Evolutionary conservation across 345 rosid species (phyloP).

Genomic region (Erysimum cheiranthoides): DNA sequence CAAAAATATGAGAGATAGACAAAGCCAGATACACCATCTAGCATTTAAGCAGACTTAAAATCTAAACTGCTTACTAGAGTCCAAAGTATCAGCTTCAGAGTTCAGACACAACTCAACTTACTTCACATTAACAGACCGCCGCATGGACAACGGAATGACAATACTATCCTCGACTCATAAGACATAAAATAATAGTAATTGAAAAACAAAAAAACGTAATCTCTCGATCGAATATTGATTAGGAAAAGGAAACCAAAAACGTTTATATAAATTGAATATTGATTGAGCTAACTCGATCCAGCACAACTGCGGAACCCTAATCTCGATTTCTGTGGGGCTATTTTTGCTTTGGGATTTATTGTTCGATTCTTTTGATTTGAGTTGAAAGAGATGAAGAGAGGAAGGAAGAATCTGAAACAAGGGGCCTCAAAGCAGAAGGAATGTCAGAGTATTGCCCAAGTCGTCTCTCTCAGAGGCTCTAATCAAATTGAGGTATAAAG

Average conservation of each 20-base stretch:
- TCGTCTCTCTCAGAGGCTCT: constrained; percentile 87
- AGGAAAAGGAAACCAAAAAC: too few species aligned
- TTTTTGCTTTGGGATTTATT: background rate
- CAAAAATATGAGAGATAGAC: constrained; percentile 19
- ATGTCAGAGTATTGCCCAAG: constrained; percentile 76
- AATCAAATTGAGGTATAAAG: constrained; percentile 79
- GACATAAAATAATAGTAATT: background rate
- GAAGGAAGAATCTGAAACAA: constrained; percentile 85
- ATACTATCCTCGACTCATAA: background rate
- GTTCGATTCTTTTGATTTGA: background rate
- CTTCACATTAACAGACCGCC: constrained; percentile 40
- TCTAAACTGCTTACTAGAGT: constrained; percentile 51
- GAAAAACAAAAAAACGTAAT: too few species aligned
- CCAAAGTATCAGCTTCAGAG: constrained; percentile 42
- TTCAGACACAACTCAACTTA: constrained; percentile 45
- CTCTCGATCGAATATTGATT: too few species aligned
- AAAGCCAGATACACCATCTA: constrained; percentile 16
- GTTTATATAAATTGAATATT: too few species aligned
- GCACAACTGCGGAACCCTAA: constrained; percentile 41
- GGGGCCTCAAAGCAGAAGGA: constrained; percentile 66
- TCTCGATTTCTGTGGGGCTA: background rate
- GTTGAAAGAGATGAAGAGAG: constrained; percentile 64
- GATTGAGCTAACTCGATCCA: too few species aligned
- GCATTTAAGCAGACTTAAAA: background rate
- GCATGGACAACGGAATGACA: constrained; percentile 23